Percentiles rank a stretch among this genome's conserved stretches.
These are phyloP conservation scores for Fragosphaeria purpurea DNA, from an alignment of 2,329 filamentous ascomycete genomes.

Conservation along the genomic window DNA sequence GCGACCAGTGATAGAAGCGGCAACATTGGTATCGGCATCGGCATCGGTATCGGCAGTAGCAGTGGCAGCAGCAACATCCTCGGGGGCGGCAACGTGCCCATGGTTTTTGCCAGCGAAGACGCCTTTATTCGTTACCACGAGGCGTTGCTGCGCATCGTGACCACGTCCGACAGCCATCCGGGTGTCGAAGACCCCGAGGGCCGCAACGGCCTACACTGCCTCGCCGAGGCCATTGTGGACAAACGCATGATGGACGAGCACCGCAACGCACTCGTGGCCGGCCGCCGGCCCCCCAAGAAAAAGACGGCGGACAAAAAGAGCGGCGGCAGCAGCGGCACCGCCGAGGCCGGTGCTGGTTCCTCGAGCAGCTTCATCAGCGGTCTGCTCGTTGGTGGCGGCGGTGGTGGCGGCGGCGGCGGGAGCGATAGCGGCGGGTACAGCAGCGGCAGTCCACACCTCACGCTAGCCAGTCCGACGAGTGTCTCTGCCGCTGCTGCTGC, in stretches of 20 bases:
- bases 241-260: conserved; percentile 25
- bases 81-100: conserved; percentile 9
- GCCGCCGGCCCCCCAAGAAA: conserved; percentile 22
- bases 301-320: conserved; percentile 27
- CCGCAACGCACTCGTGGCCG: conserved; percentile 18
- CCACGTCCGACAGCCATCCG: conserved; percentile 22
- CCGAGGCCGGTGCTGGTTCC: not conserved
- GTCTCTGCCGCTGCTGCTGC: too few relatives aligned
- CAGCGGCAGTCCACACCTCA: not conserved
- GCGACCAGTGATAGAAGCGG: too few relatives aligned
- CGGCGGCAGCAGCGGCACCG: not conserved
- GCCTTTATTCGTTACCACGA: conserved; percentile 22
- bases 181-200: conserved; percentile 33
- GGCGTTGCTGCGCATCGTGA: conserved; percentile 28
- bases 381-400: conserved; percentile 7
- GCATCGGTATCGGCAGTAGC: not conserved
- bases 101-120: conserved; percentile 12
- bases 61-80: conserved; percentile 1
- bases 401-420: conserved; percentile 1
- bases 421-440: not conserved
- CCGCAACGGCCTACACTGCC: conserved; percentile 47
- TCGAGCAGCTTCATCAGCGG: conserved; percentile 8
- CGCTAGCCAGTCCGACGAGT: too few relatives aligned
- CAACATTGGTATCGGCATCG: too few relatives aligned
- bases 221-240: conserved; percentile 44